Evolutionary conservation across 768 basidiomycete species (phyloP), one percentile per base, ranked within the genome.

Genomic region (Gautieria morchelliformis): DNA sequence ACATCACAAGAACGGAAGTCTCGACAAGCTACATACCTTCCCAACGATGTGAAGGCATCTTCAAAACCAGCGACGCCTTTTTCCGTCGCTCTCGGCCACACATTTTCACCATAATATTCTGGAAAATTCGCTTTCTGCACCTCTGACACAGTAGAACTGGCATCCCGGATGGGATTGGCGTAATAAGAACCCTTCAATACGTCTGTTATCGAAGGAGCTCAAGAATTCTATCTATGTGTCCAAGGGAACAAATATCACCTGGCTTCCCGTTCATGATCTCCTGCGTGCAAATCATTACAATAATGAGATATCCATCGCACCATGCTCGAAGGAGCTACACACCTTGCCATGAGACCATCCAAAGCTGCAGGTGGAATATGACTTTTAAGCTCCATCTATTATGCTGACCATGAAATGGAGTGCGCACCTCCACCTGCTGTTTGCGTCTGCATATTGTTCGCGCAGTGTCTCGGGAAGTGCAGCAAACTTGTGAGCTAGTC

Each of bases 331-430:
- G 32, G 27, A 14, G 19, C 30, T 15, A 60, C 67, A 52, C 63
- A 84, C 88, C 78, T 97, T 96, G 55, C 95, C 95, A 70, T 95
- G 90, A 45, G 87, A 90, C 95, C 95, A 98, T n/a, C 95, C 95
- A 69, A 93, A 97, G 67, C 86, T 89, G 60, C 22, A 37, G 3
- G 4, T 37, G 14, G 27, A 37, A 10, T 14, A 10, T 37, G 35
- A 37, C 35, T 2, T 2, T 37, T 37, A 10, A 37, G 10, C 14
- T 37, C 10, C 14, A 14, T 37, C 27, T 27, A 27, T 37, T 37
- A 37, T 37, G 35, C 10, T 9, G 35, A 14, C 35, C 2, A 37
- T 14, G 35, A 9, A 37, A 37, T 37, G 33, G n/a, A 9, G 40
- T 19, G 19, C 19, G 40, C 60, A 87, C 87, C 88, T 88, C 66